Evolutionary conservation across 192 early-diverging fungal genomes (phyloP).

Genomic region (Rhizophagus sp.): DNA sequence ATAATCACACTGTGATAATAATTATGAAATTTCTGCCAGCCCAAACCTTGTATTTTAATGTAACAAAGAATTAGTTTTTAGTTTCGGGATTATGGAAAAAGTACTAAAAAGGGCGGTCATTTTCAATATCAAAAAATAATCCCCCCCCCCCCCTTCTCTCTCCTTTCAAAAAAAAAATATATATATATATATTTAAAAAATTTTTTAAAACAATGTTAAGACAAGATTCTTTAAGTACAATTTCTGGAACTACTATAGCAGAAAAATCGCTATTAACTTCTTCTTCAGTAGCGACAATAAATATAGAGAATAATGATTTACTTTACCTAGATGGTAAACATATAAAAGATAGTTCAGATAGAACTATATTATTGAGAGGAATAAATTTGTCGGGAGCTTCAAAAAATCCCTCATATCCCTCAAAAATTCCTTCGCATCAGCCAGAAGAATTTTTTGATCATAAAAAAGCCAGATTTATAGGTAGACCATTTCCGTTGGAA

Average conservation of each 20-base stretch:
- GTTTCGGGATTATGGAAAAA: too few relatives aligned
- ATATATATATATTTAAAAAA: not conserved
- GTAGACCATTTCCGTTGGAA: slow-evolving; percentile 71
- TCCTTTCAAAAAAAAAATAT: not conserved
- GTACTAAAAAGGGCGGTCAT: too few relatives aligned
- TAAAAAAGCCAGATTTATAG: slow-evolving; percentile 73
- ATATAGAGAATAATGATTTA: slow-evolving; percentile 28
- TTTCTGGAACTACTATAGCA: not conserved
- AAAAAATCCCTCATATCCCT: slow-evolving; percentile 73
- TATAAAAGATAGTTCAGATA: slow-evolving; percentile 57
- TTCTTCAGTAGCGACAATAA: slow-evolving; percentile 22
- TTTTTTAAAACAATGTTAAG: not conserved
- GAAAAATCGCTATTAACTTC: slow-evolving; percentile 15
- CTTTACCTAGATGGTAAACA: slow-evolving; percentile 33
- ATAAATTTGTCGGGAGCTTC: slow-evolving; percentile 78
- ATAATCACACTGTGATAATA: too few relatives aligned
- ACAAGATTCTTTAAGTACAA: not conserved
- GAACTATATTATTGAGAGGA: slow-evolving; percentile 66
- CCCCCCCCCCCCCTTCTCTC: too few relatives aligned
- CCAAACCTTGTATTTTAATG: too few relatives aligned
- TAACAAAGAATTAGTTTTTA: too few relatives aligned
- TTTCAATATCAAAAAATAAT: too few relatives aligned
- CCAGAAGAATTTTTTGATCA: slow-evolving; percentile 69
- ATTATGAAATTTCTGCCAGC: too few relatives aligned
- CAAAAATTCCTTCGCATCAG: slow-evolving; percentile 60